Evolutionary conservation across 2,329 filamentous ascomycete genomes (phyloP), one percentile per base, ranked within the genome.

Genomic region (Ceratocystis ficicola): DNA sequence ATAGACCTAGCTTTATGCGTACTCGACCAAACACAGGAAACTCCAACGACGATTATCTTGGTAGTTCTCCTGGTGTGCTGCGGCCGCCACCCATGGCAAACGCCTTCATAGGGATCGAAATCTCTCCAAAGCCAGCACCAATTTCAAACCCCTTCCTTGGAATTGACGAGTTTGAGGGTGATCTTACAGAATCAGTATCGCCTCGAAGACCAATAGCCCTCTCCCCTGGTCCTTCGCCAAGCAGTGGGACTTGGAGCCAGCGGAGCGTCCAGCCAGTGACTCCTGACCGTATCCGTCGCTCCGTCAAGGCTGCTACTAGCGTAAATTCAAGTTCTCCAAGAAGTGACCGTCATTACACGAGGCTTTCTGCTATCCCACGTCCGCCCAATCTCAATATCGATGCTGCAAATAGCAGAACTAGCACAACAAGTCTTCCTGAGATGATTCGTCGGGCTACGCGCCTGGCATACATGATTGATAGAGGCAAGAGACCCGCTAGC

Each of bases 341-440:
- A 12, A 60, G 30, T 70, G 72, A 17, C 72, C 73, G 52, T 20
- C 68, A 74, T 0, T 79, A 74, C 69, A 81, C 77, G 69, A 76
- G 77, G 20, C 70, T 84, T 28, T 85, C 83, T 10, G 81, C 80
- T 12, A 78, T 86, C 66, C 77, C 80, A 69, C 77, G 82, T 62
- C 92, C 93, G 41, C 88, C 90, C 2, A 84, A 83, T 44, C 77
- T 96, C 3, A 86, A 96, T 72, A 87, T 96, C 28, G 86, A 92
- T 72, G 89, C 89, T 3, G 89, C 89, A 17, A 90, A 96, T 74
- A 61, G 87, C 1, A 84, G 94, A 72, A 92, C 90, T 3, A 96
- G 92, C 73, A 79, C 96, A 69, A 97, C 94, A 1, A 96, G 92
- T 75, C 78, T 99, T 67, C 88, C 92, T 0, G 94, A 97, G 73